Evolutionary conservation across 148 eudicot species (phyloP).

Genomic region (Silene conica): DNA sequence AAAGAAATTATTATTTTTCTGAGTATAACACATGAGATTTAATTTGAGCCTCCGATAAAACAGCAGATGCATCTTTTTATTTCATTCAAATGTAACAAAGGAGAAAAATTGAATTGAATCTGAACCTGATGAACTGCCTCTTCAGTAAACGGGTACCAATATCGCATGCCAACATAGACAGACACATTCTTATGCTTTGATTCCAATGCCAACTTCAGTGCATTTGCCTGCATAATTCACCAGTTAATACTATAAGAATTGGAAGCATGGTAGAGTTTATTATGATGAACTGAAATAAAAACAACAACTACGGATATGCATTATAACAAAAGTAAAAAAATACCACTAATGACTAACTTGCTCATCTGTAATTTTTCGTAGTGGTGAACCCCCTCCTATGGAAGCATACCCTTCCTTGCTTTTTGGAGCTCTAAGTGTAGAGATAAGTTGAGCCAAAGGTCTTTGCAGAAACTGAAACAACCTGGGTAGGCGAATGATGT

Average conservation of each 20-base stretch:
- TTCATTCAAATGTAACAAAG: neutral
- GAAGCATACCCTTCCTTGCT: constrained; percentile 98
- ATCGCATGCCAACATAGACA: constrained; percentile 95
- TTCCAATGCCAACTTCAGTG: constrained; percentile 63
- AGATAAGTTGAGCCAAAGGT: constrained; percentile 84
- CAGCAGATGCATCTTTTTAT: neutral
- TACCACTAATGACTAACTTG: constrained; percentile 44
- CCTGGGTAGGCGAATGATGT: constrained; percentile 90
- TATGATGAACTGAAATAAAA: neutral
- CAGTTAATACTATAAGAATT: constrained; percentile 6
- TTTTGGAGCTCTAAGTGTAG: constrained; percentile 81
- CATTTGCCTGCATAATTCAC: constrained; percentile 56
- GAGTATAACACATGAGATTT: neutral
- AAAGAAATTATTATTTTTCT: no score
- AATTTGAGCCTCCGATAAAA: neutral
- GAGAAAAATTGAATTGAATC: neutral
- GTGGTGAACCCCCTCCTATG: constrained; percentile 96
- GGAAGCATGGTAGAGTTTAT: neutral
- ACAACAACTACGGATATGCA: neutral
- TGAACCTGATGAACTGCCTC: constrained; percentile 83
- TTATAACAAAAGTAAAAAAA: neutral
- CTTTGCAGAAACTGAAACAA: constrained; percentile 80
- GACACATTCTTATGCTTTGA: constrained; percentile 58
- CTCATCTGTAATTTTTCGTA: constrained; percentile 87
- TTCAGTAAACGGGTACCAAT: constrained; percentile 98